These are phyloP conservation scores for Xylaria digitata DNA, from an alignment of 2,329 filamentous ascomycete genomes.

Conservation along the genomic window DNA sequence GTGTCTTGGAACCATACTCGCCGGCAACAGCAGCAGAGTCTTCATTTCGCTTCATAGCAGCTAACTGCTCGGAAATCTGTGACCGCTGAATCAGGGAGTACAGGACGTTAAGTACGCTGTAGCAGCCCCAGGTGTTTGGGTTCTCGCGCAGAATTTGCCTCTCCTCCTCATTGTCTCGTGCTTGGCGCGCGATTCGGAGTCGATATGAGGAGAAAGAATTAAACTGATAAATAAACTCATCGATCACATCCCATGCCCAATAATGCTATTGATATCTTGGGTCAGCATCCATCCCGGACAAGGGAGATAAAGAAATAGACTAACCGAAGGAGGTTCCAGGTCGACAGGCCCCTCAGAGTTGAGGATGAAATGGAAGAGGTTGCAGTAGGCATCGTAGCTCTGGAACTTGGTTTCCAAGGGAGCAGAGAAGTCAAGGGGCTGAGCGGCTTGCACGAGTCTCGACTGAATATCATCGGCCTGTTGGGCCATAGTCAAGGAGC, in stretches of 20 bases:
- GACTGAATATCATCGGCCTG: conserved; percentile 93
- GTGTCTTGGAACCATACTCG: conserved; percentile 91
- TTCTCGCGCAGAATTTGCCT: conserved; percentile 91
- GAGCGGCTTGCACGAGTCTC: conserved; percentile 88
- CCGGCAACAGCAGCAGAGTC: conserved; percentile 89
- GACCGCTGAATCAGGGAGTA: conserved; percentile 99
- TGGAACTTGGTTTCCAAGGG: conserved; percentile 97
- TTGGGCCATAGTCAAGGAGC: conserved; percentile 74
- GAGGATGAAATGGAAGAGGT: conserved; percentile 97
- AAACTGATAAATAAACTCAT: conserved; percentile 99
- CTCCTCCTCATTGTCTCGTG: conserved; percentile 87
- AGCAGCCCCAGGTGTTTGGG: conserved; percentile 99
- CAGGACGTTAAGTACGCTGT: conserved; percentile 98
- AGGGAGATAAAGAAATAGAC: conserved; percentile 52
- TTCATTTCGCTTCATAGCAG: conserved; percentile 92
- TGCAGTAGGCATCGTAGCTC: conserved; percentile 99
- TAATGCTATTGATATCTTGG: conserved; percentile 78
- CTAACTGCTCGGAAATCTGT: conserved; percentile 97
- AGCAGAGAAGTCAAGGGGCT: conserved; percentile 95
- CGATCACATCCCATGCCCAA: conserved; percentile 99
- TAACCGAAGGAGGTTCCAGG: conserved; percentile 93
- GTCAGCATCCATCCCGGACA: conserved; percentile 39
- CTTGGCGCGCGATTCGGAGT: conserved; percentile 85
- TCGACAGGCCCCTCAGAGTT: conserved; percentile 99
- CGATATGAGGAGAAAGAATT: conserved; percentile 99